phyloP scores from a whole-genome alignment of 1,284 basidiomycete species.

The Ceratobasidium sp. region DNA sequence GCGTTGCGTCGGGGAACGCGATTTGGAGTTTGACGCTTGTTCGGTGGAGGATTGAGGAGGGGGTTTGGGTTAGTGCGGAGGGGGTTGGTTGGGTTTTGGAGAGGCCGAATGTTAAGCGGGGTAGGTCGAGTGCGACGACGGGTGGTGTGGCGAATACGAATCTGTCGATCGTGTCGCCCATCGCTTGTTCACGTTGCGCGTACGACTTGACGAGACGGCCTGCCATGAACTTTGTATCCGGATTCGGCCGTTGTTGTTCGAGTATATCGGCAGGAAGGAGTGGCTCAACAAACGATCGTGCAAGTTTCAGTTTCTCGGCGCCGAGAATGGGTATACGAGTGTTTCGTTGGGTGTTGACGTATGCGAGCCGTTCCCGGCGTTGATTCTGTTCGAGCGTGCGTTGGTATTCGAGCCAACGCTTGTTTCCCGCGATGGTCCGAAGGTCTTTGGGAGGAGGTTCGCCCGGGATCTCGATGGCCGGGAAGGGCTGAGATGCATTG shows the following conservation, averaged over 20 bases:
- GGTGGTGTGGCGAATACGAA: conserved; percentile 90
- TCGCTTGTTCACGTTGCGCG: conserved; percentile 69
- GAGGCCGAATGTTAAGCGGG: conserved; percentile 61
- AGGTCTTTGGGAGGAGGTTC: conserved; percentile 78
- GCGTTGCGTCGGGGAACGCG: conserved; percentile 91
- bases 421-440: conserved; percentile 82
- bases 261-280: conserved; percentile 72
- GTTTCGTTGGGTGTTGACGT: conserved; percentile 86
- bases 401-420: conserved; percentile 70
- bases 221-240: conserved; percentile 59
- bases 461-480: conserved; percentile 69
- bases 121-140: conserved; percentile 83
- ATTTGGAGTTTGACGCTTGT: conserved; percentile 90
- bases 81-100: conserved; percentile 4
- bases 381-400: conserved; percentile 69
- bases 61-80: conserved; percentile 6
- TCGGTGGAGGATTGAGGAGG: conserved; percentile 80
- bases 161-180: conserved; percentile 72
- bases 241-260: conserved; percentile 59
- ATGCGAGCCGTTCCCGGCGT: conserved; percentile 79
- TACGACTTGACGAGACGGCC: conserved; percentile 74
- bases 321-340: conserved; percentile 74
- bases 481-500: conserved; percentile 80
- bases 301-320: conserved; percentile 69
- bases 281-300: conserved; percentile 63